These are phyloP conservation scores for Flammula alnicola DNA, from an alignment of 1,284 basidiomycete genomes.

Conservation along the genomic window DNA sequence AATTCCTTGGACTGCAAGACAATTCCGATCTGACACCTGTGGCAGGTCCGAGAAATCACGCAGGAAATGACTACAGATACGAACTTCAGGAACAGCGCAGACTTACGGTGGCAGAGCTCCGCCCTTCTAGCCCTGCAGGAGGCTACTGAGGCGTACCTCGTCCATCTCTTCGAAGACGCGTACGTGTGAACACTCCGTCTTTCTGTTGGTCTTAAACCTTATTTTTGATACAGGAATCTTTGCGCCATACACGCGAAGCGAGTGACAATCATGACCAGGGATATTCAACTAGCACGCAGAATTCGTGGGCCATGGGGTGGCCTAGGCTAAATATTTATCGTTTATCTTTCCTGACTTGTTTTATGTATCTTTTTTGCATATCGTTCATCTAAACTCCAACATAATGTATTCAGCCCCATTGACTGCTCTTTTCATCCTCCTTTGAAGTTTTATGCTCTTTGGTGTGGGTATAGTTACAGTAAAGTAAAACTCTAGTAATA, in stretches of 20 bases:
- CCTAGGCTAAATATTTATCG: conserved; percentile 41
- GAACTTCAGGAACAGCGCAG: conserved; percentile 61
- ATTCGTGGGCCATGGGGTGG: conserved; percentile 87
- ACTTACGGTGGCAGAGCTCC: conserved; percentile 89
- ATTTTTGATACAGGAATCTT: conserved; percentile 65
- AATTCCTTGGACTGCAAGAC: not conserved
- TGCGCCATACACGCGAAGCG: conserved; percentile 98
- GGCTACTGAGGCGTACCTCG: conserved; percentile 92
- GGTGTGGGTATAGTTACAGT: conserved; percentile 2
- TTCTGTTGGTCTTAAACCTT: not conserved
- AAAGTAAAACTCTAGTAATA: no score
- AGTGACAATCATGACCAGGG: conserved; percentile 97
- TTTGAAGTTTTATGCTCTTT: not conserved
- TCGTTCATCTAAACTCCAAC: conserved; percentile 20
- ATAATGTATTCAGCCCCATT: conserved; percentile 9
- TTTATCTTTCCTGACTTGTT: conserved; percentile 10
- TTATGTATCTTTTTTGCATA: conserved; percentile 26
- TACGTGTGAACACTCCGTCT: conserved; percentile 49
- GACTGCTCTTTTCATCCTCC: conserved; percentile 1
- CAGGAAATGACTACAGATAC: conserved; percentile 82
- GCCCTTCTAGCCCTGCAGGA: conserved; percentile 92
- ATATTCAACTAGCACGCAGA: conserved; percentile 94
- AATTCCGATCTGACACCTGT: not conserved
- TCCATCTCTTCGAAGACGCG: conserved; percentile 97
- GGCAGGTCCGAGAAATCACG: conserved; percentile 90